Conservation (phyloP, 441 rosid genomes). For the Breynia disticha region DNA sequence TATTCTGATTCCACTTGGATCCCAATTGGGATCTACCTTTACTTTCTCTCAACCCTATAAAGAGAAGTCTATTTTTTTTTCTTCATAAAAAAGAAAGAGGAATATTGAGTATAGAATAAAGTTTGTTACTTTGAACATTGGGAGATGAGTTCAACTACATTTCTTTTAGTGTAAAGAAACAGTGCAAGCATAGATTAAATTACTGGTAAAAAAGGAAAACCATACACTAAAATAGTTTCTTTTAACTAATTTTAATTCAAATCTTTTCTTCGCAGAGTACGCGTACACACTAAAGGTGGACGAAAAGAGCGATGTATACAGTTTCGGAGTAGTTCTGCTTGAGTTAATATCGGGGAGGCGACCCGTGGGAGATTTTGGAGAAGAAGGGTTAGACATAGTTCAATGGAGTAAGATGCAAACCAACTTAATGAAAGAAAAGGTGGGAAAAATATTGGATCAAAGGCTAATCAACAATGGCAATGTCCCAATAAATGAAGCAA, state of each 20-base stretch:
- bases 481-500: constrained; percentile 48
- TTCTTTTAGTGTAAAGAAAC: constrained; percentile 8
- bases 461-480: constrained; percentile 24
- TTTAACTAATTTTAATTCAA: not conserved
- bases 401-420: constrained; percentile 64
- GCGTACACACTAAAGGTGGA: constrained; percentile 79
- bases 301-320: constrained; percentile 87
- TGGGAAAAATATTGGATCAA: constrained; percentile 49
- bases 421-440: constrained; percentile 48
- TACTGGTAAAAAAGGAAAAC: no score
- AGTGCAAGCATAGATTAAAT: not conserved
- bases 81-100: not conserved
- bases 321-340: constrained; percentile 72
- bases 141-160: constrained; percentile 9
- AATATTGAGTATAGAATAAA: constrained; percentile 1
- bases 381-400: constrained; percentile 82
- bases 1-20: constrained; percentile 3
- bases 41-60: constrained; percentile 27
- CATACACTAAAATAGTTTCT: no score
- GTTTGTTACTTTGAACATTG: constrained; percentile 10
- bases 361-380: constrained; percentile 78
- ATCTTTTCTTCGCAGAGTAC: constrained; percentile 38
- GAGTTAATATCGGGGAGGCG: constrained; percentile 69
- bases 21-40: constrained; percentile 25
- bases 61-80: constrained; percentile 3